Conservation (phyloP, 352 stramenopile genomes). For the Phytophthora aleatoria region DNA sequence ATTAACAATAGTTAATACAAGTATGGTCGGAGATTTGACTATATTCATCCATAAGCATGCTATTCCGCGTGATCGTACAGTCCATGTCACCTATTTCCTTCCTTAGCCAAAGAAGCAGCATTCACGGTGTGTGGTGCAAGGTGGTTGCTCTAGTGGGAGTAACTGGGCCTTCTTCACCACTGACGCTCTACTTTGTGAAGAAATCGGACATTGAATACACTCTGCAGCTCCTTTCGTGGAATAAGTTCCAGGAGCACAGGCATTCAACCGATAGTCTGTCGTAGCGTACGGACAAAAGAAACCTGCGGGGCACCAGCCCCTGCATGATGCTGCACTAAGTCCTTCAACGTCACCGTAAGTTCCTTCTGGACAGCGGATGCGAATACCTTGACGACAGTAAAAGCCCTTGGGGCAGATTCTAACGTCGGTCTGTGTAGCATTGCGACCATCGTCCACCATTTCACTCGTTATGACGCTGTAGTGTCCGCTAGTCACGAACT, state of each 20-base stretch:
- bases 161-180: constrained; percentile 34
- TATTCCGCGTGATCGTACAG: too few relatives aligned
- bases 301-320: constrained; percentile 68
- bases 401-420: constrained; percentile 60
- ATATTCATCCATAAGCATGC: too few relatives aligned
- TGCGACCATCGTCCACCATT: constrained; percentile 36
- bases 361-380: constrained; percentile 67
- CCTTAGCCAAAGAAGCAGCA: constrained; percentile 40
- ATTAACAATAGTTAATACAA: too few relatives aligned
- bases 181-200: constrained; percentile 16
- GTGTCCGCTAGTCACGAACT: constrained; percentile 48
- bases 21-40: too few relatives aligned
- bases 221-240: constrained; percentile 40
- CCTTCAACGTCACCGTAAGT: constrained; percentile 61
- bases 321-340: constrained; percentile 54
- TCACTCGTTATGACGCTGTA: constrained; percentile 56
- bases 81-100: neutral
- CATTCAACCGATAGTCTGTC: constrained; percentile 44
- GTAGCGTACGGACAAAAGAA: constrained; percentile 73
- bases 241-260: constrained; percentile 53
- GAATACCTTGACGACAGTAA: constrained; percentile 77
- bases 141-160: constrained; percentile 20
- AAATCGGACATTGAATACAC: constrained; percentile 55
- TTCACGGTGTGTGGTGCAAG: constrained; percentile 43
- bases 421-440: constrained; percentile 60